Evolutionary conservation across 371 early-diverging fungal genomes (phyloP).

Genomic region (Dichotomocladium elegans): DNA sequence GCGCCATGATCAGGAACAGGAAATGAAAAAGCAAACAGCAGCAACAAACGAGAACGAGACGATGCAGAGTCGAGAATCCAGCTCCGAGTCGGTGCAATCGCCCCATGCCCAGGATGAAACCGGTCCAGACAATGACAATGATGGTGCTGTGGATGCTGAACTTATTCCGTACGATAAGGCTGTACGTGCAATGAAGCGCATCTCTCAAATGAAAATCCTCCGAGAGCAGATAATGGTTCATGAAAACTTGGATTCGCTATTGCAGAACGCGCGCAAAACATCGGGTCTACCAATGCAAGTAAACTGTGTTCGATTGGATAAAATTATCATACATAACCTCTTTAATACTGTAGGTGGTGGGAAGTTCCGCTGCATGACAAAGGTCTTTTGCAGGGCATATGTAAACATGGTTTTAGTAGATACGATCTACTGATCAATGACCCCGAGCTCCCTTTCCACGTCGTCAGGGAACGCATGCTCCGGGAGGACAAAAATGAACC

Average conservation of each 20-base stretch:
- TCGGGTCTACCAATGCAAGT: slow-evolving; percentile 46
- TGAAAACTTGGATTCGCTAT: slow-evolving; percentile 43
- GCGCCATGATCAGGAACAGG: slow-evolving; percentile 22
- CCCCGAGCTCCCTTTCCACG: slow-evolving; percentile 55
- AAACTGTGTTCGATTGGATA: neutral
- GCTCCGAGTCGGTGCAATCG: neutral
- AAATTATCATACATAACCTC: slow-evolving; percentile 4
- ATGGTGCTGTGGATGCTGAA: slow-evolving; percentile 46
- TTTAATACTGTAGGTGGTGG: slow-evolving; percentile 79
- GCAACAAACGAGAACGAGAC: neutral
- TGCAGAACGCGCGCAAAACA: slow-evolving; percentile 37
- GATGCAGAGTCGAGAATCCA: neutral
- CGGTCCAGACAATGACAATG: slow-evolving; percentile 31
- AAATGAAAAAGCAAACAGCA: neutral
- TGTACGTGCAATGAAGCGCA: slow-evolving; percentile 66
- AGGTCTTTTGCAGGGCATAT: slow-evolving; percentile 65
- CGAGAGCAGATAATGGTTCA: slow-evolving; percentile 61
- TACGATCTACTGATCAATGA: slow-evolving; percentile 69
- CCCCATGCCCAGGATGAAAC: slow-evolving; percentile 6
- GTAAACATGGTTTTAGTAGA: slow-evolving; percentile 69
- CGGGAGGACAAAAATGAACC: slow-evolving; percentile 19
- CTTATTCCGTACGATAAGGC: slow-evolving; percentile 66
- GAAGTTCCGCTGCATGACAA: slow-evolving; percentile 62
- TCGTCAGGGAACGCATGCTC: slow-evolving; percentile 26
- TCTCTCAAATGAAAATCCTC: slow-evolving; percentile 68